phyloP scores from a whole-genome alignment of 768 basidiomycete genomes.

The Hypholoma sublateritium region DNA sequence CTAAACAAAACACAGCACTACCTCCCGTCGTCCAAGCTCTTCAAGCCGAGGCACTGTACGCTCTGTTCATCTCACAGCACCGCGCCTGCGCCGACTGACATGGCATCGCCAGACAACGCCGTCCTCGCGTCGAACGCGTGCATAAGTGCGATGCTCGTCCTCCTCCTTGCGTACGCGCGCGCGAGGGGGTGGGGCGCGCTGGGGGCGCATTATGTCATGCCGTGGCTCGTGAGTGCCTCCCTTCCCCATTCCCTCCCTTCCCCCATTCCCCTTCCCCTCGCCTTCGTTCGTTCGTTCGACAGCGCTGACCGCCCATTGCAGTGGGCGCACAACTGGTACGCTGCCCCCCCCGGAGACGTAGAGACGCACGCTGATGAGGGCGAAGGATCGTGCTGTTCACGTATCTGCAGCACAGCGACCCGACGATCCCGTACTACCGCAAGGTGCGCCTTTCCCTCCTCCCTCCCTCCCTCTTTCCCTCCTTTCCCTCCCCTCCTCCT shows the following conservation, averaged over 20 bases:
- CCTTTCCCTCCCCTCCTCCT: too few species aligned
- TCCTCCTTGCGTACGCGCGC: conserved; percentile 31
- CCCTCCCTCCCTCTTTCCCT: too few species aligned
- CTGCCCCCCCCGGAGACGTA: too few species aligned
- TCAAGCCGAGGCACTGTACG: conserved; percentile 45
- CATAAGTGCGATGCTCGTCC: conserved; percentile 36
- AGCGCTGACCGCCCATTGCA: conserved; percentile 15
- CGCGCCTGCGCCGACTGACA: too few species aligned
- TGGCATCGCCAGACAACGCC: conserved; percentile 23
- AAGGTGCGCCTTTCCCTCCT: conserved; percentile 22
- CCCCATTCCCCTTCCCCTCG: background rate
- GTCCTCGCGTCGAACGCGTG: conserved; percentile 44
- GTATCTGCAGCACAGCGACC: conserved; percentile 62
- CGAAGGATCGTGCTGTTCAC: conserved; percentile 62
- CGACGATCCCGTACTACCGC: conserved; percentile 59
- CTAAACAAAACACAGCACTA: conserved; percentile 34
- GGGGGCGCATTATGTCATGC: conserved; percentile 43
- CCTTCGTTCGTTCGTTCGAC: too few species aligned
- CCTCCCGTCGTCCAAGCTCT: conserved; percentile 41
- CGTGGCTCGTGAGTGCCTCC: conserved; percentile 44
- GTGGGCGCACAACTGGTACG: conserved; percentile 47
- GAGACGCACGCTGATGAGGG: too few species aligned
- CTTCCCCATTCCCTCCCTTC: background rate
- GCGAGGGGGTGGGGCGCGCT: conserved; percentile 30
- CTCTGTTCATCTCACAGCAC: background rate